Evolutionary conservation across 352 stramenopile genomes (phyloP), one percentile per base, ranked within the genome.

Genomic region (Pythium aphanidermatum): DNA sequence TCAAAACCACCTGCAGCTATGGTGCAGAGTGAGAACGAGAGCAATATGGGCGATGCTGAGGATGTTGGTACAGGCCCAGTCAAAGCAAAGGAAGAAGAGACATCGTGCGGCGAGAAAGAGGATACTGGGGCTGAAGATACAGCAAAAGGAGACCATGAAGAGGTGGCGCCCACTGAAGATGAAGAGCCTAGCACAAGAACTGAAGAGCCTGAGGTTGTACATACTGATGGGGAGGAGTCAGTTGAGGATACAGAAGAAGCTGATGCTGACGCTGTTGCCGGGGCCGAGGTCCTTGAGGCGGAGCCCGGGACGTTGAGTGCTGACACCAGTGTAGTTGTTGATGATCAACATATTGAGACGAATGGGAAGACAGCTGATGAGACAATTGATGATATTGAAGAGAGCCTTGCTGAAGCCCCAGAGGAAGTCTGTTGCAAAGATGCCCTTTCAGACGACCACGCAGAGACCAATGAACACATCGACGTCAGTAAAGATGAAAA

Each of bases 151-250:
- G n/a, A n/a, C n/a, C n/a, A 34, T 34, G 41, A 30, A 2, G 41
- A 39, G 0, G 27, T 38, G 21, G 41, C 36, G 19, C 30, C 5
- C 14, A 13, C 12, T 13, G 20, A 37, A 43, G 34, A 51, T 19
- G 37, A 50, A 37, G 28, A 19, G 44, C 5, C 11, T 2, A 19
- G n/a, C n/a, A n/a, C n/a, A n/a, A n/a, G n/a, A n/a, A n/a, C n/a
- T n/a, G n/a, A n/a, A n/a, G n/a, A n/a, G n/a, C n/a, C n/a, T n/a
- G n/a, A n/a, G n/a, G n/a, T n/a, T n/a, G n/a, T n/a, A n/a, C n/a
- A n/a, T n/a, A n/a, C 35, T 29, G 14, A 21, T 39, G 19, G 52
- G 5, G 21, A 51, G 14, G 19, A 53, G 10, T 19, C 53, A 2
- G 12, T 21, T 2, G 29, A 17, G 34, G 10, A 10, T 12, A 23